phyloP scores from a whole-genome alignment of 1,139 yeast species.

The Candida neerlandica region DNA sequence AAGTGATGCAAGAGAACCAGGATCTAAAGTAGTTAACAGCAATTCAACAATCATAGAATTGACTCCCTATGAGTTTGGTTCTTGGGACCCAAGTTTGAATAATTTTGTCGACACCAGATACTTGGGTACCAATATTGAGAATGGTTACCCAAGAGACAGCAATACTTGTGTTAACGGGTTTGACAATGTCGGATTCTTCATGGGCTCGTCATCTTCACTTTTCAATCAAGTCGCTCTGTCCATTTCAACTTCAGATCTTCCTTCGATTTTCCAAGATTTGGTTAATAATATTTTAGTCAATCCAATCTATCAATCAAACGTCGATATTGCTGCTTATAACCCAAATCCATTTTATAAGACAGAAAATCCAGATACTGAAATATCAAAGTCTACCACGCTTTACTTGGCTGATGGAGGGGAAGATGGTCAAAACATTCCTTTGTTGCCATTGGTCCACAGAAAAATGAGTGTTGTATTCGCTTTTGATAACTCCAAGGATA shows the following conservation, averaged over 20 bases:
- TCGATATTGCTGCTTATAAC: slow-evolving; percentile 42
- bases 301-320: slow-evolving; percentile 14
- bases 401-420: slow-evolving; percentile 36
- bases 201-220: slow-evolving; percentile 79
- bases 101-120: slow-evolving; percentile 40
- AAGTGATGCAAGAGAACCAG: slow-evolving; percentile 46
- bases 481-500: slow-evolving; percentile 33
- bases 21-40: slow-evolving; percentile 30
- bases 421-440: slow-evolving; percentile 33
- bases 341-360: slow-evolving; percentile 54
- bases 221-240: slow-evolving; percentile 33
- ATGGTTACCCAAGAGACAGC: slow-evolving; percentile 28
- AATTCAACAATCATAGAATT: slow-evolving; percentile 47
- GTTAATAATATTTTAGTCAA: slow-evolving; percentile 31
- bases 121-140: slow-evolving; percentile 37
- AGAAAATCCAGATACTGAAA: slow-evolving; percentile 17
- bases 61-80: slow-evolving; percentile 45
- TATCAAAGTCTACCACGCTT: slow-evolving; percentile 22
- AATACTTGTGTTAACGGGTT: slow-evolving; percentile 61
- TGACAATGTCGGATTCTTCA: slow-evolving; percentile 75
- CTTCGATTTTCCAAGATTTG: slow-evolving; percentile 32
- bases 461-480: slow-evolving; percentile 32
- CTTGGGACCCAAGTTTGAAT: slow-evolving; percentile 44
- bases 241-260: slow-evolving; percentile 6
- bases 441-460: slow-evolving; percentile 29